Evolutionary conservation across 768 basidiomycete species (phyloP), one percentile per base, ranked within the genome.

Genomic region (Cystofilobasidium ferigula): DNA sequence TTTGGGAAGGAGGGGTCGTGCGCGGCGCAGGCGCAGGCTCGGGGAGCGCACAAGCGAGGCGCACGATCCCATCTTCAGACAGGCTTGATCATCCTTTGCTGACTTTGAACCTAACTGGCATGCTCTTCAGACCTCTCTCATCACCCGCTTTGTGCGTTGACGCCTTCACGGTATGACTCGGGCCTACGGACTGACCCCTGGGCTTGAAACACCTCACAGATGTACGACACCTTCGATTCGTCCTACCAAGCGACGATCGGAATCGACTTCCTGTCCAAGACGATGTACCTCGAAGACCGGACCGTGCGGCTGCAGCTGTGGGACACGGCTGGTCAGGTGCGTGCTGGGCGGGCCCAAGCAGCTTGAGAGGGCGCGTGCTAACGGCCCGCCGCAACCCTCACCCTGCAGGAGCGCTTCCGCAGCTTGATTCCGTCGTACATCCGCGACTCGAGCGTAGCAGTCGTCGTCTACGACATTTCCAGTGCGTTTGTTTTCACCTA

Each of bases 161-260:
- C 7, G 26, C 24, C 24, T 26, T 47, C 30, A 7, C 40, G 26
- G 38, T 20, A 28, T 16, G 34, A 22, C 3, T 0, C 40, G 28
- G 8, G 12, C n/a, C 28, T 28, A n/a, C 10, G 18, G 9, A 3
- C 28, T 30, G 24, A 18, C 10, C 7, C 20, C 20, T 9, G 7
- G 9, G 6, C 10, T 1, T 61, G n/a, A 0, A 14, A 0, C 40
- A 30, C 9, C 12, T 30, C 45, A 32, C 71, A 93, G 89, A 78
- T 98, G 95, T 99, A 99, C 76, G 95, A 99, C 78, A 98, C 95
- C 0, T 99, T 99, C 77, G 95, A 99, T 81, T 98, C 98, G 77
- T 98, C 94, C 51, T 99, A 99, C 77, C 76, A 77, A 64, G 76
- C 76, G 35, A 77, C 76, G 28, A 77, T 77, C 63, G 76, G 74